phyloP scores from a whole-genome alignment of 345 rosid species.

The Syzygium jambos region DNA sequence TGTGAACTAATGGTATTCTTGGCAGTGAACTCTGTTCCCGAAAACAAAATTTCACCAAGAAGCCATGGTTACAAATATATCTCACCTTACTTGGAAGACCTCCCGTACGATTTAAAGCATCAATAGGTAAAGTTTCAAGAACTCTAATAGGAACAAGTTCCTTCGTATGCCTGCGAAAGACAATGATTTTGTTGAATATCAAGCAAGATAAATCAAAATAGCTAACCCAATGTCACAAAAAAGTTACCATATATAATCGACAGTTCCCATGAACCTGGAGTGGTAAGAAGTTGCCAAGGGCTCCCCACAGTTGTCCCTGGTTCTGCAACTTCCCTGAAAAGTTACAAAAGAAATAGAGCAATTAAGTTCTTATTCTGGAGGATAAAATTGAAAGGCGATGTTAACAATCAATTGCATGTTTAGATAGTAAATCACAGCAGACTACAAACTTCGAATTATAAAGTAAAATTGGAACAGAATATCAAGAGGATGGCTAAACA shows the following conservation, averaged over 20 bases:
- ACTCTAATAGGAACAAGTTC: conserved; percentile 76
- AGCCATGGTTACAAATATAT: not conserved
- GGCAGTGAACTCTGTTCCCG: not conserved
- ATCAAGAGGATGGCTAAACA: not conserved
- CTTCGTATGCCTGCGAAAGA: conserved; percentile 57
- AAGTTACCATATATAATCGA: conserved; percentile 84
- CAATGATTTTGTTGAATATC: not conserved
- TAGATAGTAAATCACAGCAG: not conserved
- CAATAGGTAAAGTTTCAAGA: conserved; percentile 77
- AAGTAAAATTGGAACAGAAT: not conserved
- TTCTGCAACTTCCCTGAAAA: conserved; percentile 47
- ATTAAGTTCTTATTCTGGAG: not conserved
- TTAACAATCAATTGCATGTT: not conserved
- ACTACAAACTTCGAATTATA: not conserved
- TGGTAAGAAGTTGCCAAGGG: conserved; percentile 92
- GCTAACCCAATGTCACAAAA: not conserved
- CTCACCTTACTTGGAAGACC: conserved; percentile 83
- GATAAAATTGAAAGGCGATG: not conserved
- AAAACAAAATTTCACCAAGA: not conserved
- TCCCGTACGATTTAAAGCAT: conserved; percentile 43
- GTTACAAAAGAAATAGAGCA: not conserved
- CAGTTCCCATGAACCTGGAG: conserved; percentile 82
- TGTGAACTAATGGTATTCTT: not conserved
- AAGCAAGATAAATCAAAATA: not conserved
- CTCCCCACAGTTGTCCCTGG: conserved; percentile 68